Conservation (phyloP, 192 early-diverging fungal species). For the Spizellomyces punctatus region DNA sequence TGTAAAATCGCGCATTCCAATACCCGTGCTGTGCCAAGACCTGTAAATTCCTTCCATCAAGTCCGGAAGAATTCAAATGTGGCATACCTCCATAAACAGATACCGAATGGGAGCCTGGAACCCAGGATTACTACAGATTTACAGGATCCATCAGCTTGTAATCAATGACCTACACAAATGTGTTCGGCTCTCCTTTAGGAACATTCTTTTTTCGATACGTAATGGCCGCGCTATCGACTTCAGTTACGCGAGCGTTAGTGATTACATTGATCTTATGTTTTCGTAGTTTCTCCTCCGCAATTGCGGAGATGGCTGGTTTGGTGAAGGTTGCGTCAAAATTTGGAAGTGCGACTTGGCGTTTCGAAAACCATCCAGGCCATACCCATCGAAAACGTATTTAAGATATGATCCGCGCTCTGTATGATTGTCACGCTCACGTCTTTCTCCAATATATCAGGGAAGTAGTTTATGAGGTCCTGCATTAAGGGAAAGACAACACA, state of each 20-base stretch:
- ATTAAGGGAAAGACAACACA: too few species aligned
- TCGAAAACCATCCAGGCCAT: too few species aligned
- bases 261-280: conserved; percentile 68
- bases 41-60: too few species aligned
- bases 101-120: conserved; percentile 35
- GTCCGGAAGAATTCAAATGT: too few species aligned
- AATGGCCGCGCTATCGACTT: conserved; percentile 56
- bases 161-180: conserved; percentile 52
- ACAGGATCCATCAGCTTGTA: neutral
- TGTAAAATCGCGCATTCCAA: conserved; percentile 41
- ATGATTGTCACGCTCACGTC: conserved; percentile 64
- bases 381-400: conserved; percentile 67
- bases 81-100: conserved; percentile 32
- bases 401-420: conserved; percentile 70
- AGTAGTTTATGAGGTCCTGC: conserved; percentile 51
- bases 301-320: conserved; percentile 55
- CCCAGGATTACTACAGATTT: too few species aligned
- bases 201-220: conserved; percentile 55
- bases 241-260: conserved; percentile 68
- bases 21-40: conserved; percentile 32
- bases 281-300: conserved; percentile 66
- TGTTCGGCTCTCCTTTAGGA: conserved; percentile 44
- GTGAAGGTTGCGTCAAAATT: too few species aligned
- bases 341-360: too few species aligned
- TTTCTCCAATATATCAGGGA: conserved; percentile 60